These are phyloP conservation scores for Fagopyrum homotropicum DNA, from an alignment of 148 eudicot genomes.

Conservation along the genomic window DNA sequence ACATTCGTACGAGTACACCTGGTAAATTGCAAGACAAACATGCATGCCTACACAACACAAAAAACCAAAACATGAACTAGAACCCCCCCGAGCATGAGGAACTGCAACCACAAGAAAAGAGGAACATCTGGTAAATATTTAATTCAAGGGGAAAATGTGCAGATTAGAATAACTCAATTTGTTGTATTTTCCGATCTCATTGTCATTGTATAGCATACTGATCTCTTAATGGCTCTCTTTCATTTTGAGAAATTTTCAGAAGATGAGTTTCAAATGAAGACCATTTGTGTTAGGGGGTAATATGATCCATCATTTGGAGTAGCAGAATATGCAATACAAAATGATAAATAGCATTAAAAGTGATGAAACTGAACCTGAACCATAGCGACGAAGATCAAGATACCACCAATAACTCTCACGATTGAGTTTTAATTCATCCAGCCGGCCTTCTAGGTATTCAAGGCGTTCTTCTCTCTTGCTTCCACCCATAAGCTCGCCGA, in stretches of 20 bases:
- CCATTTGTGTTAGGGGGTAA: too few relatives aligned
- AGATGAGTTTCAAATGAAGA: not conserved
- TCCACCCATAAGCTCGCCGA: slow-evolving; percentile 99
- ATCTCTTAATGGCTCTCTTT: not conserved
- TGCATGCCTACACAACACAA: too few relatives aligned
- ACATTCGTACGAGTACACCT: too few relatives aligned
- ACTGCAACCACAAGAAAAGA: slow-evolving; percentile 37
- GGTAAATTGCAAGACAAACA: too few relatives aligned
- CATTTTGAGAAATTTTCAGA: not conserved
- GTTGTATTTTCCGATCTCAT: not conserved
- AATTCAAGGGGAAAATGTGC: not conserved
- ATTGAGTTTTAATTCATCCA: slow-evolving; percentile 70
- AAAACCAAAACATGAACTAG: too few relatives aligned
- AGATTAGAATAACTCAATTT: not conserved
- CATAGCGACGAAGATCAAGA: slow-evolving; percentile 96
- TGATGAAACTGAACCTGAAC: slow-evolving; percentile 58
- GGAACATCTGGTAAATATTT: slow-evolving; percentile 6
- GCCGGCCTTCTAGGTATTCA: slow-evolving; percentile 62
- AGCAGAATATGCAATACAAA: not conserved
- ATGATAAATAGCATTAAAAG: slow-evolving; percentile 2
- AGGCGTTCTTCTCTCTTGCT: slow-evolving; percentile 99
- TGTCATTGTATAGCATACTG: not conserved
- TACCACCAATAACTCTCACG: slow-evolving; percentile 99
- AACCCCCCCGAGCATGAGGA: slow-evolving; percentile 98
- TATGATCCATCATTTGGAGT: not conserved